Evolutionary conservation across 2,329 filamentous ascomycete genomes (phyloP).

Genomic region (Trichoderma breve): DNA sequence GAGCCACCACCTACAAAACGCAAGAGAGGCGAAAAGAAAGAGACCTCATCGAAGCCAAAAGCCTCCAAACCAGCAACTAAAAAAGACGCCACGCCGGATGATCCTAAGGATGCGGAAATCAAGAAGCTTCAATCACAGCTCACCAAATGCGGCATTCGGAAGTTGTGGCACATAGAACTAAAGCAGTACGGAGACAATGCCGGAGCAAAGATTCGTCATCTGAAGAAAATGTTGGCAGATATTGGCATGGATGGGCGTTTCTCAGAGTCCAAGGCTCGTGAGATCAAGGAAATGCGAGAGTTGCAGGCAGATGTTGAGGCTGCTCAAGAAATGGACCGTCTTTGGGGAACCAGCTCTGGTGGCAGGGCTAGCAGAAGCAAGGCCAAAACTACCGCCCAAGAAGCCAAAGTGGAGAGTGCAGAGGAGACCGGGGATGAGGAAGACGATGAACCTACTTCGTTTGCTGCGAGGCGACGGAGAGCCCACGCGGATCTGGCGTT

Average conservation of each 20-base stretch:
- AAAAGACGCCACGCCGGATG: constrained; percentile 33
- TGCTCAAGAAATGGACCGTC: constrained; percentile 75
- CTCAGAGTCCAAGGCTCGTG: constrained; percentile 76
- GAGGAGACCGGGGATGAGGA: constrained; percentile 33
- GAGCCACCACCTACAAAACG: constrained; percentile 61
- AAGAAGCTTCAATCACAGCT: constrained; percentile 86
- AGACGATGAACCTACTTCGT: constrained; percentile 34
- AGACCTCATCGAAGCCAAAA: constrained; percentile 29
- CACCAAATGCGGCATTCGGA: constrained; percentile 85
- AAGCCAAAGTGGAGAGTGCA: constrained; percentile 29
- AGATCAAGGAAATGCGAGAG: constrained; percentile 86
- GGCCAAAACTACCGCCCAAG: constrained; percentile 30
- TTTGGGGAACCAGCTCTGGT: constrained; percentile 64
- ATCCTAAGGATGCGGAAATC: constrained; percentile 74
- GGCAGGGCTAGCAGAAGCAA: constrained; percentile 43
- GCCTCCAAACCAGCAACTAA: constrained; percentile 30
- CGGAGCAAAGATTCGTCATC: constrained; percentile 77
- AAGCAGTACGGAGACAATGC: constrained; percentile 68
- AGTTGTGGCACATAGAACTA: constrained; percentile 85
- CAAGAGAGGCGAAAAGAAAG: constrained; percentile 48
- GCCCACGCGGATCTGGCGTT: constrained; percentile 60
- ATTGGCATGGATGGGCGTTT: constrained; percentile 87
- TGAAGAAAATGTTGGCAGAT: constrained; percentile 75
- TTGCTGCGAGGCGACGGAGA: constrained; percentile 47
- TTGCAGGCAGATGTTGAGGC: constrained; percentile 79